Evolutionary conservation across 805 yeast genomes (phyloP), one percentile per base, ranked within the genome.

Genomic region (Ogataea trehalophila): DNA sequence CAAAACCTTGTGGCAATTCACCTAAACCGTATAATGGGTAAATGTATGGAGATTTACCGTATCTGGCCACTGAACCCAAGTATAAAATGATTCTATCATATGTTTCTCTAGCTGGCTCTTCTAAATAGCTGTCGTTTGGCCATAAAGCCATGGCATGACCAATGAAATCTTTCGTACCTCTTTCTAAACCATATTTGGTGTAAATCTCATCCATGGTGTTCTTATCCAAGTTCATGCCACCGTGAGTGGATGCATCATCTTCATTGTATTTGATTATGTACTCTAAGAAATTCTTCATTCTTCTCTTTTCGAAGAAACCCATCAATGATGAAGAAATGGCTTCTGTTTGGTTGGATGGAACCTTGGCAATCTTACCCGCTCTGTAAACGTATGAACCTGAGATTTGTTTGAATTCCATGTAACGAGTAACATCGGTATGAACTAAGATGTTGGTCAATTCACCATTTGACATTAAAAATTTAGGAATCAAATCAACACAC

Each of bases 121-220:
- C 77, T 62, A 94, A 72, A 66, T 94, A 94, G 46, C 85, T 90
- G 62, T 94, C 99, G 60, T 88, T 91, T 18, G 94, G 79, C 85
- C 96, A 91, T 50, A 94, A 77, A 15, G 97, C 99, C 99, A 94
- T 94, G 4, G 99, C 94, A 67, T 94, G 99, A 41, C 99, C 99
- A 55, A 94, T 87, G 61, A 94, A 94, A 67, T 94, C 98, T 63
- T 88, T 85, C 18, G 98, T 91, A 35, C 97, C 96, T 47, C 80
- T 78, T 60, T 94, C 97, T 46, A 94, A 78, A 6, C 98, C 96
- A 61, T 83, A 94, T 66, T 92, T 85, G 61, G 79, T 77, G 68
- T 86, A 94, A 35, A 94, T 84, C 59, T 89, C 96, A 55, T 87
- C 88, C 92, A 91, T 92, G 43, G 97, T 87, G 66, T 84, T 85